Base-by-base conservation (phyloP, 495 filamentous ascomycete species). In the Hypoxylon fuscum region DNA sequence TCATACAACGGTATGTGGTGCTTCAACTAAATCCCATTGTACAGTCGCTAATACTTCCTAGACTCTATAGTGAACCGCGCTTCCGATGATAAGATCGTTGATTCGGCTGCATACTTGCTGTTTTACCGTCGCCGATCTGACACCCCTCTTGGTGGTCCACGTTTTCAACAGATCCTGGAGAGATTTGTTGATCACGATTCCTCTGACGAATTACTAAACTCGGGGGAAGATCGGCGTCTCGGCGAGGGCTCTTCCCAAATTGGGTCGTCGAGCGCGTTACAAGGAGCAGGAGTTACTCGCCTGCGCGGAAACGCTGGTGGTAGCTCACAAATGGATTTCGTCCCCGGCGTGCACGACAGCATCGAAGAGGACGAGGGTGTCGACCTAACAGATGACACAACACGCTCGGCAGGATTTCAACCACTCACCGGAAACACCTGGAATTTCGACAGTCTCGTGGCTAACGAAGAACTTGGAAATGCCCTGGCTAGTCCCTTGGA, bases 111-210 rank as follows among this genome's bases (percentile, higher is more conserved):
- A 0, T 98, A 98, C 72, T 87, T 98, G 7, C 79, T 98, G 31
- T 98, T 98, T 81, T 98, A 98, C 76, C 90, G 95, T 23, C 92
- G 96, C 49, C 89, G 90, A 55, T 90, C 91, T 8, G 76, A 82
- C 4, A 76, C 68, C 20, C 87, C 91, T 25, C 83, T 98, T 29
- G 95, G 95, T 40, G 92, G 92, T 14, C 82, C 85, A 5, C 82
- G 81, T 53, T 87, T 92, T 37, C 80, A 92, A 56, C 75, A 88
- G 61, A 82, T 95, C 35, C 76, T 91, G 34, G 80, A 83, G n/a
- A 79, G 80, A 32, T 81, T 78, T 54, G 77, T 76, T 14, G 68
- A 75, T 35, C 34, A 55, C 47, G 78, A 83, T n/a, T 69, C 74
- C 7, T 55, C 69, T 12, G 73, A 68, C 21, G 69, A 77, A 40